Evolutionary conservation across 2,329 filamentous ascomycete species (phyloP), one percentile per base, ranked within the genome.

Genomic region (Rugonectria rugulosa): DNA sequence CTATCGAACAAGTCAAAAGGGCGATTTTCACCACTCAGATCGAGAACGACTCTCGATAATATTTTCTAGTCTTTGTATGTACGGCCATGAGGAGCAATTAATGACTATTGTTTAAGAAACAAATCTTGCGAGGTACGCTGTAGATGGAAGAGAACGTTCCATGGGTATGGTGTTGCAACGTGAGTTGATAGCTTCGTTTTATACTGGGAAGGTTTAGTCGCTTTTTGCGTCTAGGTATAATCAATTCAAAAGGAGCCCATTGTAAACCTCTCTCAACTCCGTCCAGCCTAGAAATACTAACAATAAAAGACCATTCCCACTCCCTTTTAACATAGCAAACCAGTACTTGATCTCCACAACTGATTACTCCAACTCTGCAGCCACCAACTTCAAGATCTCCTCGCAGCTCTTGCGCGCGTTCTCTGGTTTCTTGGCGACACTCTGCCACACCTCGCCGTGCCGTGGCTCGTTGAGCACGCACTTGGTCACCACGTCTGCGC

Each of bases 371-470:
- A 79, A 49, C 57, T 71, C 72, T 6, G 68, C 81, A 1, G 90
- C 89, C 19, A 96, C 93, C 60, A 92, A 73, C 77, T 90, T 91
- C 66, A 99, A 72, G 14, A 97, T 82, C 72, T 97, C 92, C 74
- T 97, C 93, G 0, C 85, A 83, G 10, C 81, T 80, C 78, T 88
- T 89, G 50, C 84, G 79, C 20, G 89, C 90, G 73, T 96, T 96
- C 73, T 81, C 83, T 1, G 94, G 94, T 67, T 93, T 86, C 81
- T 99, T 99, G 15, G 88, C 86, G 4, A 97, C 81, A 8, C 79
- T 77, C 77, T 96, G 91, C 95, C 95, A 99, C 21, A 89, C 79
- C 80, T 99, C 95, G 12, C 95, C 95, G 73, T 99, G 92, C 66
- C 88, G 87, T 4, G 96, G 96, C 73, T 98, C 95, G 53, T 88